These are phyloP conservation scores for Candida buenavistaensis DNA, from an alignment of 1,139 yeast genomes.

Conservation along the genomic window DNA sequence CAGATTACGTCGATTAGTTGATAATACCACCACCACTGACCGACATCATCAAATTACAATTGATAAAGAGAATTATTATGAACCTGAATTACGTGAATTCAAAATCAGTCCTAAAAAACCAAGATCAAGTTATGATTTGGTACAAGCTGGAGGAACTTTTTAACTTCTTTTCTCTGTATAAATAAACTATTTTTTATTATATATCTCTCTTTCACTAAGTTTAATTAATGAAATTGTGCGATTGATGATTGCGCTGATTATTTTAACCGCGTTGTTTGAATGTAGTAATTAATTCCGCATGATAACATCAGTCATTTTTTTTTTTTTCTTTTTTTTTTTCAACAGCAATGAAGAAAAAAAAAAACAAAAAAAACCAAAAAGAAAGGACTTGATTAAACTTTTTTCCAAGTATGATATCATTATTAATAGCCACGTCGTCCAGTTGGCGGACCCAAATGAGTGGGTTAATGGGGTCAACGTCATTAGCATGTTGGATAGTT, in stretches of 20 bases:
- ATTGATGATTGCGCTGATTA: no score
- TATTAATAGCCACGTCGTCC: no score
- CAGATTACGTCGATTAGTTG: conserved; percentile 50
- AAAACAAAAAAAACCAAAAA: neutral
- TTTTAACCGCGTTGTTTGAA: no score
- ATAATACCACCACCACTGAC: conserved; percentile 19
- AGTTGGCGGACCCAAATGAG: conserved; percentile 26
- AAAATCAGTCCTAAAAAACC: conserved; percentile 23
- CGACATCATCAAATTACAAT: no score
- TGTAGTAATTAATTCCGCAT: no score
- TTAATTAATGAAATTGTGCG: no score
- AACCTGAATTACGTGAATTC: conserved; percentile 22
- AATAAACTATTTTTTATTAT: no score
- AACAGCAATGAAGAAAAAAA: neutral
- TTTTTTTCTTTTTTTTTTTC: neutral
- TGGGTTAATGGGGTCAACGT: conserved; percentile 68
- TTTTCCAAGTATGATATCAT: no score
- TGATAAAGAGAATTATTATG: conserved; percentile 22
- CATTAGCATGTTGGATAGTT: conserved; percentile 80
- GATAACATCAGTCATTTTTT: neutral
- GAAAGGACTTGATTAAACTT: no score
- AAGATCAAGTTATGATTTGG: conserved; percentile 11
- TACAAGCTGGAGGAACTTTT: no score
- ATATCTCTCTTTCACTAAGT: no score
- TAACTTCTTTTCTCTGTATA: no score